Conservation (phyloP, 2,329 filamentous ascomycete genomes). For the Calonectria pteridis region DNA sequence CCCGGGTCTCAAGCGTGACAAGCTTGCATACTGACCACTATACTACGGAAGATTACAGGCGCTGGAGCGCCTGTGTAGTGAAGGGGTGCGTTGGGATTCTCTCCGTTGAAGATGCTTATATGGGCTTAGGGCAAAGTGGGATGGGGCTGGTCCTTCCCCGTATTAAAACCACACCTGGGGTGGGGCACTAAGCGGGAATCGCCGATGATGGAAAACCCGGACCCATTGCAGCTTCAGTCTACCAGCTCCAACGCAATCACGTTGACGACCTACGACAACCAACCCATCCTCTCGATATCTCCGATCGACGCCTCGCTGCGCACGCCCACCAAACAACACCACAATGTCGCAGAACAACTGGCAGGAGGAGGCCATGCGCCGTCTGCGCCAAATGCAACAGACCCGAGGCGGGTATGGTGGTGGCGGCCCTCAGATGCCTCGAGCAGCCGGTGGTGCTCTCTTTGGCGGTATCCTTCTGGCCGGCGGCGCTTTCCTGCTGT, state of each 20-base stretch:
- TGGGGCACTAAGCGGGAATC: slow-evolving; percentile 32
- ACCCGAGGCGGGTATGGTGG: slow-evolving; percentile 57
- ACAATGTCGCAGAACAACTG: slow-evolving; percentile 55
- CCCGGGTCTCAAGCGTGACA: slow-evolving; percentile 25
- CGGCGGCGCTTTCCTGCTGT: slow-evolving; percentile 64
- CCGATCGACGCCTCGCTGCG: slow-evolving; percentile 25
- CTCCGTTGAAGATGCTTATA: neutral
- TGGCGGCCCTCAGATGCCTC: slow-evolving; percentile 57
- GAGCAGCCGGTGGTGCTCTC: slow-evolving; percentile 55
- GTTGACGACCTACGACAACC: slow-evolving; percentile 31
- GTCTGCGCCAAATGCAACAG: slow-evolving; percentile 63
- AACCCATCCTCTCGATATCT: slow-evolving; percentile 19
- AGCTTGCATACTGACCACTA: slow-evolving; percentile 26
- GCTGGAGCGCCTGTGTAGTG: slow-evolving; percentile 7
- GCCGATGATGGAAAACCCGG: slow-evolving; percentile 38
- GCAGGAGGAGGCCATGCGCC: slow-evolving; percentile 65
- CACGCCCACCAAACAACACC: slow-evolving; percentile 14
- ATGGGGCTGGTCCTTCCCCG: slow-evolving; percentile 1
- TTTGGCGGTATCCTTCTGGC: slow-evolving; percentile 58
- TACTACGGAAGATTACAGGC: slow-evolving; percentile 18
- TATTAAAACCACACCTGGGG: slow-evolving; percentile 23
- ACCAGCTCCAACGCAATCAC: slow-evolving; percentile 44
- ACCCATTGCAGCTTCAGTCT: slow-evolving; percentile 45
- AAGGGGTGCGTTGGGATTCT: neutral
- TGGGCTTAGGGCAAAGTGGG: neutral